These are phyloP conservation scores for Diaporthe nobilis DNA, from an alignment of 2,329 filamentous ascomycete species.

Conservation along the genomic window DNA sequence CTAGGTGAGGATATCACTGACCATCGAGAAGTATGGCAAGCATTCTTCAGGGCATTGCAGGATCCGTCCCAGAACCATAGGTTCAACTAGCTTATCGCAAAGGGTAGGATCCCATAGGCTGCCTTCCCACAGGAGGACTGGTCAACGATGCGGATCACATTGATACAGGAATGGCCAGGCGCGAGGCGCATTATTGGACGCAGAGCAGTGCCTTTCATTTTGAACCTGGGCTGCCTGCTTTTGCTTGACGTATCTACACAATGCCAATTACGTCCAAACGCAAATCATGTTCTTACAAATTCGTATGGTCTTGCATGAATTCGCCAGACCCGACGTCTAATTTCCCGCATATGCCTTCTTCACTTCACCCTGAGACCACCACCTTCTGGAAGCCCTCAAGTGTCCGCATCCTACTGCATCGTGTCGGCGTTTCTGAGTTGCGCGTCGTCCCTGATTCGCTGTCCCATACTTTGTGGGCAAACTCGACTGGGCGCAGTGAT, in stretches of 20 bases:
- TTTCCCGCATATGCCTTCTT: too few relatives aligned
- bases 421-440: not conserved
- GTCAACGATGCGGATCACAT: not conserved
- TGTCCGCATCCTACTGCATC: not conserved
- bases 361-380: not conserved
- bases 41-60: not conserved
- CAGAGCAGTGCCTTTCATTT: not conserved
- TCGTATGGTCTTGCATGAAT: not conserved
- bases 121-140: not conserved
- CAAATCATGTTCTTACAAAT: not conserved
- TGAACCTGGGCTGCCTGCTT: not conserved
- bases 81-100: not conserved
- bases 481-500: not conserved
- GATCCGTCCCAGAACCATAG: not conserved
- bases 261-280: not conserved
- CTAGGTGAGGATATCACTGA: not conserved
- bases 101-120: not conserved
- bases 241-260: slow-evolving; percentile 21
- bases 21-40: not conserved
- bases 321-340: not conserved
- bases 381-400: not conserved
- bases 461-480: not conserved
- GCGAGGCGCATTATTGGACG: slow-evolving; percentile 20
- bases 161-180: not conserved
- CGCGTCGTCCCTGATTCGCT: not conserved